A percentile compares a stretch with the other conserved stretches of the same genome.
Conservation (phyloP, 2,329 filamentous ascomycete species). For the Neofusicoccum sp. region DNA sequence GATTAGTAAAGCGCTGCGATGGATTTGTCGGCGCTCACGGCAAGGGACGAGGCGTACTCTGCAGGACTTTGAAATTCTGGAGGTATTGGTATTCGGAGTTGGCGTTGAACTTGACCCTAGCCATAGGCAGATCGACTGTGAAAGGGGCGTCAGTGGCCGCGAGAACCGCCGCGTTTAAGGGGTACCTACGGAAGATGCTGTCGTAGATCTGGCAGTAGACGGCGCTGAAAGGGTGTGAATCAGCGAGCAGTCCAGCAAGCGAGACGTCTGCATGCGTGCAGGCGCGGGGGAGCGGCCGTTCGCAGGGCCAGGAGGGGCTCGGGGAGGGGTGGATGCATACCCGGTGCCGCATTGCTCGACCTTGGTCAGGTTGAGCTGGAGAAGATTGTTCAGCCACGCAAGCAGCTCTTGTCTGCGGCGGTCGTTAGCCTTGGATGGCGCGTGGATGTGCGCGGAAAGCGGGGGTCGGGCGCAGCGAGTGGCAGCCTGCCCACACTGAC, state of each 20-base stretch:
- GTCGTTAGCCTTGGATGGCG: slow-evolving; percentile 18
- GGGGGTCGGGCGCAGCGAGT: slow-evolving; percentile 18
- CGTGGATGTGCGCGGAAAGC: slow-evolving; percentile 21
- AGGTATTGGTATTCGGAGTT: slow-evolving; percentile 96
- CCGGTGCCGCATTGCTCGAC: slow-evolving; percentile 99
- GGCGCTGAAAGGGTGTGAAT: slow-evolving; percentile 58
- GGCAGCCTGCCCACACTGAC: slow-evolving; percentile 35
- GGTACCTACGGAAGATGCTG: slow-evolving; percentile 77
- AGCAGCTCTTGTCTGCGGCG: slow-evolving; percentile 83
- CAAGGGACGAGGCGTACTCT: slow-evolving; percentile 62
- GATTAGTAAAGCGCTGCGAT: background rate
- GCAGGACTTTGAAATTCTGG: slow-evolving; percentile 96
- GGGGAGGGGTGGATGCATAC: slow-evolving; percentile 54
- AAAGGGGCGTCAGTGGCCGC: slow-evolving; percentile 3
- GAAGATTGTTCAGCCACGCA: slow-evolving; percentile 93
- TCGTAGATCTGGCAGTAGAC: slow-evolving; percentile 97
- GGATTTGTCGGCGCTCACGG: background rate
- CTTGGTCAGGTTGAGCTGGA: slow-evolving; percentile 96
- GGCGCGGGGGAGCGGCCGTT: background rate
- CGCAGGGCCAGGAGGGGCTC: slow-evolving; percentile 20
- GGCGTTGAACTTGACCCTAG: slow-evolving; percentile 95
- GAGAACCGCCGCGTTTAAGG: background rate
- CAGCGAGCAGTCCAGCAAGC: background rate
- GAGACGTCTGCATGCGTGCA: background rate
- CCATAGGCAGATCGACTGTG: slow-evolving; percentile 84